These are phyloP conservation scores for Tylopilus balloui DNA, from an alignment of 768 basidiomycete genomes.

Conservation along the genomic window DNA sequence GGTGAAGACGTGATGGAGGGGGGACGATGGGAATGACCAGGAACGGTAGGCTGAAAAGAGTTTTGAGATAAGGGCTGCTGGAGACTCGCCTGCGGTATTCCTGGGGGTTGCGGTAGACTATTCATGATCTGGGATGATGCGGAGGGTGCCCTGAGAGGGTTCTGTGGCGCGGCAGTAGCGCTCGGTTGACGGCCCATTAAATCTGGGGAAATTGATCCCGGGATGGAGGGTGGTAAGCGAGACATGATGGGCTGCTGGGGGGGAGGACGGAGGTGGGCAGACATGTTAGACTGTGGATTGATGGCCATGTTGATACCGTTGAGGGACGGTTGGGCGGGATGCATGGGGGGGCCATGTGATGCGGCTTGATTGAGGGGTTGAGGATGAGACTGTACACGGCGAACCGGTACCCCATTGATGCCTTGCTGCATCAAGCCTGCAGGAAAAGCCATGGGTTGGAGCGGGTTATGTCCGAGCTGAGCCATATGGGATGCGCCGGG, in stretches of 20 bases:
- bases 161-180: constrained; percentile 39
- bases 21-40: constrained; percentile 29
- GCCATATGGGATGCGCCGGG: constrained; percentile 28
- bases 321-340: constrained; percentile 33
- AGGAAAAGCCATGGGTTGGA: constrained; percentile 41
- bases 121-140: constrained; percentile 48
- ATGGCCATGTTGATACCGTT: constrained; percentile 41
- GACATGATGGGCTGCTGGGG: constrained; percentile 34
- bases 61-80: constrained; percentile 31
- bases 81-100: constrained; percentile 28
- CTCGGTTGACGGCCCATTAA: constrained; percentile 41
- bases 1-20: constrained; percentile 30
- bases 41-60: constrained; percentile 25
- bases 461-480: constrained; percentile 33
- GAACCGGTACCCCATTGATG: constrained; percentile 35
- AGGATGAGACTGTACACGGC: constrained; percentile 59
- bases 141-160: constrained; percentile 41
- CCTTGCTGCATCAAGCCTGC: constrained; percentile 40
- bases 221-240: constrained; percentile 31
- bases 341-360: constrained; percentile 34
- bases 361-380: constrained; percentile 39
- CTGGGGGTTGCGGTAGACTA: constrained; percentile 35
- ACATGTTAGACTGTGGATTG: constrained; percentile 42
- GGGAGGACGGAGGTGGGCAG: constrained; percentile 33
- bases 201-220: constrained; percentile 41